Conservation (phyloP, 345 rosid genomes). For the Acer saccharum region DNA sequence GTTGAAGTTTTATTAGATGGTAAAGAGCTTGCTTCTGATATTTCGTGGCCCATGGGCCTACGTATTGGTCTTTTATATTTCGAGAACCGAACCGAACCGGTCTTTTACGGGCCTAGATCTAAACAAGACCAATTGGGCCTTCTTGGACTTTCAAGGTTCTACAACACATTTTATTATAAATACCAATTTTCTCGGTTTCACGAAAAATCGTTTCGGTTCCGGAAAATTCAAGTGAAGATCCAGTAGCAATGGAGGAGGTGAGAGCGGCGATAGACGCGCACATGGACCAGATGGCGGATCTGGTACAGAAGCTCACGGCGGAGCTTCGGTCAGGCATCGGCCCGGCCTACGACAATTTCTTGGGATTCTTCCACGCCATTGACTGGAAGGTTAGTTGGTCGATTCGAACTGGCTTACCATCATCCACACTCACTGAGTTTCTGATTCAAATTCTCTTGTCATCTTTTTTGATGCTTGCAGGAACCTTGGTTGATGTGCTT, state of each 20-base stretch:
- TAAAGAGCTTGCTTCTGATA: too few species aligned
- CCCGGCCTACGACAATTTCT: slow-evolving; percentile 76
- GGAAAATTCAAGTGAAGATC: neutral
- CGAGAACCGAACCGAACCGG: too few species aligned
- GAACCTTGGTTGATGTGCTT: slow-evolving; percentile 83
- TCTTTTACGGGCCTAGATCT: too few species aligned
- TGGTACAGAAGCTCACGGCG: slow-evolving; percentile 73
- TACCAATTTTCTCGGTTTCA: too few species aligned
- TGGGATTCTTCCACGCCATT: slow-evolving; percentile 89
- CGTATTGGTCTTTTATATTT: too few species aligned
- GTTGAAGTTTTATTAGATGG: too few species aligned
- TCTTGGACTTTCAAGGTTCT: neutral
- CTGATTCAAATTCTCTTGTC: neutral
- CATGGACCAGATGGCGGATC: slow-evolving; percentile 84
- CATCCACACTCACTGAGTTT: too few species aligned
- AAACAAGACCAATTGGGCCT: neutral
- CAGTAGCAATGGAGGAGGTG: slow-evolving; percentile 63
- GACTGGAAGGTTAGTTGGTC: slow-evolving; percentile 77
- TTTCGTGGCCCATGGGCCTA: too few species aligned
- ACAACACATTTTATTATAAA: neutral
- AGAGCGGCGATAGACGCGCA: slow-evolving; percentile 73
- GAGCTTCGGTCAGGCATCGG: slow-evolving; percentile 76
- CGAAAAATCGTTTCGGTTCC: neutral
- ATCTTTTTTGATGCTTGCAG: slow-evolving; percentile 29
- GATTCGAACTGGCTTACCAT: neutral